Conservation (phyloP, 306 rosid species). For the Vigna reflexopilosa region DNA sequence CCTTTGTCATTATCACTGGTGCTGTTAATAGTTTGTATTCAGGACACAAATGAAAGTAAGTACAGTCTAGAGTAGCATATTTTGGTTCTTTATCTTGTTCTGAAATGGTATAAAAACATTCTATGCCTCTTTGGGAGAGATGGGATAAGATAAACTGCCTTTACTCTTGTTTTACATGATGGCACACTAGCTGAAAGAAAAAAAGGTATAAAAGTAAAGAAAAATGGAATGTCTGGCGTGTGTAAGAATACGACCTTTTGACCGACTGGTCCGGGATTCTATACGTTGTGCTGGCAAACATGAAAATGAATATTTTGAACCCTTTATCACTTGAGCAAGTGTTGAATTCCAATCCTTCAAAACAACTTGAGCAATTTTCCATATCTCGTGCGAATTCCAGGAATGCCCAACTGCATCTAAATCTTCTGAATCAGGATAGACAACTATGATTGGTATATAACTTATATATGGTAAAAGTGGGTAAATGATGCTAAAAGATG, state of each 20-base stretch:
- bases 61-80: slow-evolving; percentile 1
- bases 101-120: slow-evolving; percentile 3
- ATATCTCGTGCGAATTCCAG: neutral
- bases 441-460: neutral
- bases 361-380: slow-evolving; percentile 4
- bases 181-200: neutral
- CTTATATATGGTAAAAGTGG: neutral
- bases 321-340: slow-evolving; percentile 14
- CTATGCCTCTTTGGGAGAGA: slow-evolving; percentile 26
- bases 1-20: slow-evolving; percentile 20
- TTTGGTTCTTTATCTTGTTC: slow-evolving; percentile 28
- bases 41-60: slow-evolving; percentile 20
- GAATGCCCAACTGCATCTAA: neutral
- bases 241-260: slow-evolving; percentile 24
- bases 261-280: neutral
- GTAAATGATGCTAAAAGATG: neutral
- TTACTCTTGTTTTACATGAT: neutral
- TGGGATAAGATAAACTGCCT: neutral
- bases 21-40: slow-evolving; percentile 33
- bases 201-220: neutral
- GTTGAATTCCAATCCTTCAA: neutral
- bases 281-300: neutral
- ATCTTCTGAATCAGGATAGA: neutral
- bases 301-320: slow-evolving; percentile 15
- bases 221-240: slow-evolving; percentile 9